Conservation (phyloP, 2,329 filamentous ascomycete species). For the Ploettnerulaceae sp. region DNA sequence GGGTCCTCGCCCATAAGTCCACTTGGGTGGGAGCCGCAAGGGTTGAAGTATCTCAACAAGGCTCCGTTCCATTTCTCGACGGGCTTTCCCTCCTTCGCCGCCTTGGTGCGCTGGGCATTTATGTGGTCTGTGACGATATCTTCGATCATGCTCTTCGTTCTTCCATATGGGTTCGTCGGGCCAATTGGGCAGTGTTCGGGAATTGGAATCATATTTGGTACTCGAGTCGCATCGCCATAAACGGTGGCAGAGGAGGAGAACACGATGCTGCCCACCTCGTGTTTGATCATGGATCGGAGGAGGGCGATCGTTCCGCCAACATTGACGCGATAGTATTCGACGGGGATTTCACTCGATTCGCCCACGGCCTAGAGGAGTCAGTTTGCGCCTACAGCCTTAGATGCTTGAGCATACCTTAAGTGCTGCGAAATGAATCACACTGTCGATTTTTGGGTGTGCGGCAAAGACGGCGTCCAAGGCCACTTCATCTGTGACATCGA, state of each 20-base stretch:
- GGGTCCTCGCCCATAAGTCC: slow-evolving; percentile 99
- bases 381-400: slow-evolving; percentile 7
- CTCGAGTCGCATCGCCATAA: slow-evolving; percentile 88
- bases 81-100: slow-evolving; percentile 72
- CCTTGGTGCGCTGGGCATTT: slow-evolving; percentile 77
- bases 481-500: slow-evolving; percentile 82
- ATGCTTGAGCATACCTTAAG: slow-evolving; percentile 66
- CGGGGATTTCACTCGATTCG: slow-evolving; percentile 86
- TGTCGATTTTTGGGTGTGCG: slow-evolving; percentile 89
- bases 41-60: slow-evolving; percentile 95
- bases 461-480: slow-evolving; percentile 82
- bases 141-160: slow-evolving; percentile 92
- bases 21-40: slow-evolving; percentile 86
- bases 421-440: slow-evolving; percentile 97
- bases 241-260: slow-evolving; percentile 98
- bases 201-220: slow-evolving; percentile 98
- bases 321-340: slow-evolving; percentile 98
- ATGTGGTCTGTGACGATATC: slow-evolving; percentile 86
- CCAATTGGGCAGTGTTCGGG: slow-evolving; percentile 94
- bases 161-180: slow-evolving; percentile 95
- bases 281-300: slow-evolving; percentile 77
- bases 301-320: slow-evolving; percentile 88
- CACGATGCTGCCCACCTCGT: slow-evolving; percentile 94
- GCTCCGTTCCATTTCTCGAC: slow-evolving; percentile 87
- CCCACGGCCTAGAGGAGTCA: slow-evolving; percentile 69